A percentile compares a stretch with the other conserved stretches of the same genome.
Conservation (phyloP, 1,139 yeast species). For the Sugiyamaella grinbergsii region DNA sequence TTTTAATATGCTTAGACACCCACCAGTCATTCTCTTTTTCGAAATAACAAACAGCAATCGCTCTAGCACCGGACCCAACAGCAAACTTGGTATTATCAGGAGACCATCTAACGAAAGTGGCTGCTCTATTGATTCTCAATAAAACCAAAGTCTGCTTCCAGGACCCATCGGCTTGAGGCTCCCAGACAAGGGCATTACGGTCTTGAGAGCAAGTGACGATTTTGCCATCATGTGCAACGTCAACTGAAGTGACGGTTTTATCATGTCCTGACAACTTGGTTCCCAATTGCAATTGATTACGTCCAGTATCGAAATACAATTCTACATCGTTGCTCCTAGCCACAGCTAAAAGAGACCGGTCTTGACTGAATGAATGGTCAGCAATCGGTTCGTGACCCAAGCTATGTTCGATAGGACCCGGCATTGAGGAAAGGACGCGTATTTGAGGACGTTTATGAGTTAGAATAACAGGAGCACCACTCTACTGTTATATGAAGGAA, state of each 20-base stretch:
- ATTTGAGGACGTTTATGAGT: neutral
- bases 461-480: slow-evolving; percentile 37
- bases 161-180: slow-evolving; percentile 59
- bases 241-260: slow-evolving; percentile 92
- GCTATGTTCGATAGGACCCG: slow-evolving; percentile 43
- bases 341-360: slow-evolving; percentile 69
- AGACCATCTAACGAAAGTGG: slow-evolving; percentile 92
- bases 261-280: slow-evolving; percentile 82
- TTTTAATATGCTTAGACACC: slow-evolving; percentile 95
- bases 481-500: slow-evolving; percentile 32
- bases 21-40: slow-evolving; percentile 99
- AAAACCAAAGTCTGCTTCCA: slow-evolving; percentile 90
- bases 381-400: slow-evolving; percentile 85
- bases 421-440: neutral
- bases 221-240: slow-evolving; percentile 83
- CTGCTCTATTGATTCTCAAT: slow-evolving; percentile 90
- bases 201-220: slow-evolving; percentile 98
- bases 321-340: slow-evolving; percentile 79
- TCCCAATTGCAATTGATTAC: slow-evolving; percentile 48
- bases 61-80: slow-evolving; percentile 93
- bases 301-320: slow-evolving; percentile 59
- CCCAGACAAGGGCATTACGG: slow-evolving; percentile 97
- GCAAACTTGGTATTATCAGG: slow-evolving; percentile 93
- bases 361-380: slow-evolving; percentile 84
- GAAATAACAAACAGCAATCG: slow-evolving; percentile 93